A percentile compares a stretch with the other conserved stretches of the same genome.
phyloP scores from a whole-genome alignment of 2,329 filamentous ascomycete genomes.

The Rhynchosporium graminicola region DNA sequence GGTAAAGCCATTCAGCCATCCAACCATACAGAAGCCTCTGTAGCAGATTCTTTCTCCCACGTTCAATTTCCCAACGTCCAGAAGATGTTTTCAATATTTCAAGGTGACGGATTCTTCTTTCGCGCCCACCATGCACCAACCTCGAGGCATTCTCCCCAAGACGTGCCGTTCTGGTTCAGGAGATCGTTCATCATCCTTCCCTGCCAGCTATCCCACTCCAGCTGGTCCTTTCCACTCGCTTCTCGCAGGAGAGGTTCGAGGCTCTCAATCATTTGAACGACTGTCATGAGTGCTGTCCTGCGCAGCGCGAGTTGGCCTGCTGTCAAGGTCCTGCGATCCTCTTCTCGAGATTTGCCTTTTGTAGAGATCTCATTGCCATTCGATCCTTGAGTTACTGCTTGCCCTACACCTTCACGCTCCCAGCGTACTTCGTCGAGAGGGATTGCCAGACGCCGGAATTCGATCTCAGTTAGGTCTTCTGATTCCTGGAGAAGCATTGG shows the following conservation, averaged over 20 bases:
- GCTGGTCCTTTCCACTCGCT: constrained; percentile 80
- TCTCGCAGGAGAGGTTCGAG: constrained; percentile 82
- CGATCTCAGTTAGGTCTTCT: constrained; percentile 67
- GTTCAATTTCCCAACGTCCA: constrained; percentile 11
- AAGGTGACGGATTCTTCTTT: constrained; percentile 65
- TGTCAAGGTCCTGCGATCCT: constrained; percentile 36
- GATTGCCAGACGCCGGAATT: constrained; percentile 78
- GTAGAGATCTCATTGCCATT: constrained; percentile 48
- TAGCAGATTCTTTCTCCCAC: not conserved
- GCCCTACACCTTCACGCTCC: constrained; percentile 75
- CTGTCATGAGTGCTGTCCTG: constrained; percentile 76
- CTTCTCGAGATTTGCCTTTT: constrained; percentile 38
- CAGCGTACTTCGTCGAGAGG: constrained; percentile 82
- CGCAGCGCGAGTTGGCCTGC: constrained; percentile 72
- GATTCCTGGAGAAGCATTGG: constrained; percentile 81
- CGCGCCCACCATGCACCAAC: constrained; percentile 87
- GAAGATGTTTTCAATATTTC: constrained; percentile 1
- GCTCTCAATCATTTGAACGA: constrained; percentile 81
- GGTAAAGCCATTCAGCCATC: constrained; percentile 13
- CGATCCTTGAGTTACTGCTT: constrained; percentile 59
- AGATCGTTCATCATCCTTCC: constrained; percentile 84
- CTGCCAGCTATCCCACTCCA: constrained; percentile 92
- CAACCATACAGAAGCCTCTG: constrained; percentile 7
- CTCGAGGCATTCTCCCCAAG: constrained; percentile 82
- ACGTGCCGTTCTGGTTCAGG: constrained; percentile 74